Percentiles rank a stretch among this genome's conserved stretches.
These are phyloP conservation scores for Hypsizygus ulmarius DNA, from an alignment of 1,284 basidiomycete genomes.

Conservation along the genomic window DNA sequence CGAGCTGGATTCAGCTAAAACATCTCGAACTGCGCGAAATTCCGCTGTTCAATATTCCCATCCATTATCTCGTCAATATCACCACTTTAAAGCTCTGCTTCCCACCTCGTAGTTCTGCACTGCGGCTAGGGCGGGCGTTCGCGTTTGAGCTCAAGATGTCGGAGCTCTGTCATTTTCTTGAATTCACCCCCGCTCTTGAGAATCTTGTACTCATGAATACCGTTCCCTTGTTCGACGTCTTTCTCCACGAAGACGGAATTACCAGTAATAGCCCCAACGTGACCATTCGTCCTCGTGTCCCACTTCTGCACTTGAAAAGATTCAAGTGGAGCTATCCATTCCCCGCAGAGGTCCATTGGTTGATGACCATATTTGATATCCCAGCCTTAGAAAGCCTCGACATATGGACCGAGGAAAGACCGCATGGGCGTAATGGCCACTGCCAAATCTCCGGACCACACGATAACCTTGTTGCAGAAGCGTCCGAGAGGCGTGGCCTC, in stretches of 20 bases:
- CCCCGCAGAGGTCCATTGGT: constrained; percentile 29
- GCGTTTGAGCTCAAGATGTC: constrained; percentile 33
- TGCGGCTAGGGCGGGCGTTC: constrained; percentile 15
- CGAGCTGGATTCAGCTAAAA: constrained; percentile 23
- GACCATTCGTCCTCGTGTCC: constrained; percentile 14
- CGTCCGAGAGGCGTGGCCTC: background rate
- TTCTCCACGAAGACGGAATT: constrained; percentile 8
- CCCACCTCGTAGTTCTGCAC: constrained; percentile 27
- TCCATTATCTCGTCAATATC: constrained; percentile 35
- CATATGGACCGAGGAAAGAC: constrained; percentile 32
- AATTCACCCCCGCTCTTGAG: constrained; percentile 37
- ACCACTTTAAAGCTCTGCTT: constrained; percentile 39
- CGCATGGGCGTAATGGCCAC: constrained; percentile 16
- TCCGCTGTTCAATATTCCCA: constrained; percentile 36
- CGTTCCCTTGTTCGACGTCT: constrained; percentile 38
- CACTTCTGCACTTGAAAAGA: constrained; percentile 31
- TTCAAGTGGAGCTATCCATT: constrained; percentile 41
- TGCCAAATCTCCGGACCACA: constrained; percentile 4
- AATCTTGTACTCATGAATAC: constrained; percentile 41
- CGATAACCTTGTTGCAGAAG: constrained; percentile 1
- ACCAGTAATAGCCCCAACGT: background rate
- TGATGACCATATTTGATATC: constrained; percentile 34
- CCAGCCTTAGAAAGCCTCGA: constrained; percentile 37
- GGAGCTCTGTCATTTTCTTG: constrained; percentile 35
- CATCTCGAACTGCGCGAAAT: constrained; percentile 41